Conservation (phyloP, 805 yeast species). For the Metschnikowia noctiluminum region DNA sequence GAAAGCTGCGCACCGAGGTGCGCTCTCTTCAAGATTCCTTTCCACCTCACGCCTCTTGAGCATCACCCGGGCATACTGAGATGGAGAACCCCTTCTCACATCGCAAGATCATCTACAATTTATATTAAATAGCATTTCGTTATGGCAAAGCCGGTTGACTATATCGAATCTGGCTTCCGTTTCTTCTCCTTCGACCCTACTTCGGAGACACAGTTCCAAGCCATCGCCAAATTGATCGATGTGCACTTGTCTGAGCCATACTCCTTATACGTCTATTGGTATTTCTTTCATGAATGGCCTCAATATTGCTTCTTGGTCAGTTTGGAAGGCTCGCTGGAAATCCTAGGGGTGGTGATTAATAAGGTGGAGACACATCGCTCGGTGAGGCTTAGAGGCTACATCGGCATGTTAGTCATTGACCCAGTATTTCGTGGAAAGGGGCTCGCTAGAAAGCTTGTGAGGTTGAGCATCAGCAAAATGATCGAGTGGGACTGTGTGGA, state of each 20-base stretch:
- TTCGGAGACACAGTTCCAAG: conserved; percentile 39
- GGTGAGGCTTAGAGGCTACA: conserved; percentile 79
- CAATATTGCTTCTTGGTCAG: conserved; percentile 68
- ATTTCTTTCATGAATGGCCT: conserved; percentile 89
- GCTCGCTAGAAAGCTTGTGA: conserved; percentile 73
- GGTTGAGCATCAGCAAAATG: conserved; percentile 62
- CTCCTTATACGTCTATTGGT: conserved; percentile 88
- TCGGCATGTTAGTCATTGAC: conserved; percentile 92
- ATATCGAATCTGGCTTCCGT: conserved; percentile 13
- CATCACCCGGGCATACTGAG: neutral
- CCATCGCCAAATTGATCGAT: conserved; percentile 57
- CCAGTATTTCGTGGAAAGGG: conserved; percentile 70
- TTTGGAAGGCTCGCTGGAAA: conserved; percentile 27
- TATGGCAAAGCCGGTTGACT: neutral
- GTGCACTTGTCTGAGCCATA: conserved; percentile 89
- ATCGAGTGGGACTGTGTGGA: conserved; percentile 61
- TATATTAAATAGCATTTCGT: neutral
- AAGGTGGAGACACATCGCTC: conserved; percentile 75
- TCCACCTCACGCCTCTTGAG: neutral
- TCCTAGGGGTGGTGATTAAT: conserved; percentile 83
- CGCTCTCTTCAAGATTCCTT: neutral
- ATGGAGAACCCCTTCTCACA: neutral
- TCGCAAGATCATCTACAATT: neutral
- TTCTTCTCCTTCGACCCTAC: conserved; percentile 15
- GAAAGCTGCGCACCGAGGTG: neutral